phyloP scores from a whole-genome alignment of 257 asterid genomes.

The Solanum medicagineum region DNA sequence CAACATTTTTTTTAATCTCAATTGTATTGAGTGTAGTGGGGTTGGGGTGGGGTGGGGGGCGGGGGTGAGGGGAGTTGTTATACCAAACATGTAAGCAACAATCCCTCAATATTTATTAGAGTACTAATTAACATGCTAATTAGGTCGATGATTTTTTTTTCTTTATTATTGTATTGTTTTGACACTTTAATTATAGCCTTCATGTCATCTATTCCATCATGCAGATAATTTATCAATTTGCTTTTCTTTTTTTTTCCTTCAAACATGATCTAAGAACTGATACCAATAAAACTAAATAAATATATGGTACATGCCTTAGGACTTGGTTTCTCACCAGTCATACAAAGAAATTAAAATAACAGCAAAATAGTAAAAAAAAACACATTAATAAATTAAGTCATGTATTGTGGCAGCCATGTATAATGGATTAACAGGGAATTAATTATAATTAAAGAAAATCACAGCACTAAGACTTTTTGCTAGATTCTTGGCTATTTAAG shows the following conservation, averaged over 20 bases:
- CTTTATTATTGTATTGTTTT: not conserved
- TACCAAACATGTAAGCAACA: not conserved
- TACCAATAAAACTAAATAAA: not conserved
- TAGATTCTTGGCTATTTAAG: not conserved
- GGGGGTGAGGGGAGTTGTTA: not conserved
- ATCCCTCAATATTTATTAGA: not conserved
- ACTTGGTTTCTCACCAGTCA: not conserved
- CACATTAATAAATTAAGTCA: not conserved
- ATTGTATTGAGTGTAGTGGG: not conserved
- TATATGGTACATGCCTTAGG: not conserved
- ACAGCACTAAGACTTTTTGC: not conserved
- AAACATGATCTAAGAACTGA: not conserved
- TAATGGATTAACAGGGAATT: not conserved
- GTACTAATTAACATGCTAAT: not conserved
- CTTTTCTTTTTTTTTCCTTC: not conserved
- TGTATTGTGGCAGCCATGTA: not conserved
- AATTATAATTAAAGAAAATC: not conserved
- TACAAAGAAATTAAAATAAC: not conserved
- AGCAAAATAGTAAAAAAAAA: not conserved
- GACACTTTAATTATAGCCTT: not conserved
- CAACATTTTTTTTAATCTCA: not conserved
- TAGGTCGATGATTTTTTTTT: not conserved
- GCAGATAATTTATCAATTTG: not conserved
- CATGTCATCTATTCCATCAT: not conserved
- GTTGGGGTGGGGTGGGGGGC: rapidly evolving